Base-by-base conservation (phyloP, 2,329 filamentous ascomycete genomes). In the Diaporthe destruens region DNA sequence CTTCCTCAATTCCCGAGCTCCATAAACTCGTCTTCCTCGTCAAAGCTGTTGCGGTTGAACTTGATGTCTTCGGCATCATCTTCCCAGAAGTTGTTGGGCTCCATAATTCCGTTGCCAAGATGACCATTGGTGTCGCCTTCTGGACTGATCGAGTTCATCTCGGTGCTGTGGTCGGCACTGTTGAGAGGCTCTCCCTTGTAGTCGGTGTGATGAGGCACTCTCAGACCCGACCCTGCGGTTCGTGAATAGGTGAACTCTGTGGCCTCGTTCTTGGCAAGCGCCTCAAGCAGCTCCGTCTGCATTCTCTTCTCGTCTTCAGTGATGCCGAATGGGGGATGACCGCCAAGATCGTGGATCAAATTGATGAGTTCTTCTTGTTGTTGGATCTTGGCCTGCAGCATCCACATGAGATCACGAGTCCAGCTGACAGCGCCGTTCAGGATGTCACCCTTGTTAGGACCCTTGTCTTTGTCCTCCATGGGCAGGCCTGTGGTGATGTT, bases 401-500 rank as follows among this genome's bases (percentile, higher is more conserved):
- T 92, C 96, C 96, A 98, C 94, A 98, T 98, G 68, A 99, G 87
- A 84, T 99, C 96, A 75, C 96, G 91, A 74, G 94, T 98, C 96
- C 96, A 99, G 83, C 94, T 95, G 69, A 98, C 96, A 44, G 96
- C 94, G 39, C 96, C 96, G 79, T 98, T 98, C 78, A 99, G 91
- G 73, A 99, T 98, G 78, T 99, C 96, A 63, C 96, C 96, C 85
- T 99, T 99, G 87, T 98, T 98, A 7, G 96, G 96, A 0, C 96
- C 96, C 81, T 98, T 98, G 84, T 99, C 96, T 81, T 98, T 98
- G 77, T 98, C 96, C 78, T 99, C 96, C 47, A 97, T 89, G 0
- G 96, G 96, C 39, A 98, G 88, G 18, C 95, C 95, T 76, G 96
- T 96, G 7, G 95, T 98, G 78, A 98, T 98, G 80, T 93, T 97